Percentiles rank a stretch among this genome's conserved stretches.
These are phyloP conservation scores for Trichocladium antarcticum DNA, from an alignment of 495 filamentous ascomycete genomes.

Conservation along the genomic window DNA sequence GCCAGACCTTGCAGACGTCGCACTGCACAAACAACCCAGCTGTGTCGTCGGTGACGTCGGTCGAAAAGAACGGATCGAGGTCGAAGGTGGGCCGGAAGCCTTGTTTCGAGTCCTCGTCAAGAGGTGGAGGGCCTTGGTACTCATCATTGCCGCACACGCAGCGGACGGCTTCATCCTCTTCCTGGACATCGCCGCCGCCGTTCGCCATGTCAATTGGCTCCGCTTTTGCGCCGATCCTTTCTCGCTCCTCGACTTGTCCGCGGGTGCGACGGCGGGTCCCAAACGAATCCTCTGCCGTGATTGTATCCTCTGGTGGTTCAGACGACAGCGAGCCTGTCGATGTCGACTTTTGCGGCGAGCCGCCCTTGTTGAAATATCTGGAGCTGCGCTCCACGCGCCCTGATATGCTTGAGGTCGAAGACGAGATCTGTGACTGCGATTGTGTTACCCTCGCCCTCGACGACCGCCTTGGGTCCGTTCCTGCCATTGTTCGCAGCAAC, in stretches of 20 bases:
- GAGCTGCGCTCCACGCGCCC: conserved; percentile 58
- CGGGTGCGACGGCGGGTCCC: conserved; percentile 55
- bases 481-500: conserved; percentile 39
- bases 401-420: conserved; percentile 56
- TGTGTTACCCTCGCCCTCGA: conserved; percentile 80
- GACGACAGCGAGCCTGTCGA: conserved; percentile 63
- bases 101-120: conserved; percentile 48
- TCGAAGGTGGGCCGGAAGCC: conserved; percentile 40
- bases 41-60: conserved; percentile 68
- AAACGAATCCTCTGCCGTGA: conserved; percentile 43
- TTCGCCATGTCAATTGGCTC: conserved; percentile 45
- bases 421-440: conserved; percentile 67
- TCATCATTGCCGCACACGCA: conserved; percentile 93
- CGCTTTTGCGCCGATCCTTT: conserved; percentile 38
- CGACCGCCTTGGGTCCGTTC: conserved; percentile 69
- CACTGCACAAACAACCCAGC: conserved; percentile 97
- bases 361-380: conserved; percentile 57
- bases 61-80: conserved; percentile 47
- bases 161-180: conserved; percentile 87
- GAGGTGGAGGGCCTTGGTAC: conserved; percentile 76
- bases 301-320: conserved; percentile 67
- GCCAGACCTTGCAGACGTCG: conserved; percentile 96
- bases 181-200: conserved; percentile 52
- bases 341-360: conserved; percentile 61
- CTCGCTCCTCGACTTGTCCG: conserved; percentile 49